Percentiles rank a stretch among this genome's conserved stretches.
These are phyloP conservation scores for Mortierella sp. DNA, from an alignment of 371 early-diverging fungal species.

Conservation along the genomic window DNA sequence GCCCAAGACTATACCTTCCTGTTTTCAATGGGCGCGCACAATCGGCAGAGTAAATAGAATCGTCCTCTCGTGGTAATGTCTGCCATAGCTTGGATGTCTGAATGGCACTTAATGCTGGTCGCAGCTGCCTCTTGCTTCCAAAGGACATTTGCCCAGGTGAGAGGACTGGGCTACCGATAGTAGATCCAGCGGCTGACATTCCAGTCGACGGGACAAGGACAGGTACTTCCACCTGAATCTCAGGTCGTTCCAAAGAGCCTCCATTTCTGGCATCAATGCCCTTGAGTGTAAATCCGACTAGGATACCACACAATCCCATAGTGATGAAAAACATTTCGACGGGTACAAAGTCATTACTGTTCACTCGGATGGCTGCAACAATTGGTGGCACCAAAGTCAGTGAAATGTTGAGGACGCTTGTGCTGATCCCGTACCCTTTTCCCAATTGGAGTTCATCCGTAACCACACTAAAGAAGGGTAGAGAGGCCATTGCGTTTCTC, in stretches of 20 bases:
- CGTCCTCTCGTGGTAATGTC: background rate
- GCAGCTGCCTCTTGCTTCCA: constrained; percentile 1
- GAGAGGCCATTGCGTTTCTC: background rate
- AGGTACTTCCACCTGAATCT: constrained; percentile 41
- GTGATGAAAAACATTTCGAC: constrained; percentile 65
- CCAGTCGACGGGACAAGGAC: constrained; percentile 31
- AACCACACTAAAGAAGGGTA: constrained; percentile 51
- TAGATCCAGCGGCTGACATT: background rate
- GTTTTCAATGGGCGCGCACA: background rate
- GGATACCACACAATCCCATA: constrained; percentile 56
- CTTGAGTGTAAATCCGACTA: constrained; percentile 43
- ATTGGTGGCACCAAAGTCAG: constrained; percentile 66
- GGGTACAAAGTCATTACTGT: constrained; percentile 53
- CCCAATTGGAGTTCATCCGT: constrained; percentile 58
- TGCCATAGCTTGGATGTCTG: background rate
- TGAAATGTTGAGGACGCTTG: constrained; percentile 65
- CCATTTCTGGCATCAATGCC: constrained; percentile 53
- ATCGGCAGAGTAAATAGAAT: background rate
- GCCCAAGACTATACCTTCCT: background rate
- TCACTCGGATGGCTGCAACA: constrained; percentile 63
- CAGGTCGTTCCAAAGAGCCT: constrained; percentile 54
- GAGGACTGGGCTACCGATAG: constrained; percentile 6
- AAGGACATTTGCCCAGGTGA: constrained; percentile 6
- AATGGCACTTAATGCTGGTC: constrained; percentile 1
- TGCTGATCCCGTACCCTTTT: constrained; percentile 69